Conservation (phyloP, 2,329 filamentous ascomycete species). For the Cercospora beticola region DNA sequence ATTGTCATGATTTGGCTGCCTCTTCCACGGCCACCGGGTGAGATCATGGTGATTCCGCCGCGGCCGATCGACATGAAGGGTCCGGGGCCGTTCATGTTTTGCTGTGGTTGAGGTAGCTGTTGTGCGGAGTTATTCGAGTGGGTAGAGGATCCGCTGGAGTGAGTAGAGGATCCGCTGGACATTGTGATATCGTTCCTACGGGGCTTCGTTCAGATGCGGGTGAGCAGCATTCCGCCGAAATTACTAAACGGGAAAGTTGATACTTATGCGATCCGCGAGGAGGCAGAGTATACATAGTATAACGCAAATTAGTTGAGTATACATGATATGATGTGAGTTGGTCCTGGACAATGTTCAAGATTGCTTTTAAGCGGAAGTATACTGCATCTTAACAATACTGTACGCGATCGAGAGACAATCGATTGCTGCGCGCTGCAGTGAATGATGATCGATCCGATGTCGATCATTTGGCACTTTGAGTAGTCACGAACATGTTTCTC, state of each 20-base stretch:
- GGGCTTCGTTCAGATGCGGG: no score
- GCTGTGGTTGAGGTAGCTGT: neutral
- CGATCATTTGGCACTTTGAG: neutral
- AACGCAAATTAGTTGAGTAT: neutral
- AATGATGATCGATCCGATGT: neutral
- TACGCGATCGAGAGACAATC: neutral
- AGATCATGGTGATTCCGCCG: neutral
- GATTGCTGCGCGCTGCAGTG: neutral
- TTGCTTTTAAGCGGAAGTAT: no score
- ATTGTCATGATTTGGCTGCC: neutral
- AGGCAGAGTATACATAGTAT: neutral
- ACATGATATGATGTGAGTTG: neutral
- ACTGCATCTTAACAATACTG: neutral
- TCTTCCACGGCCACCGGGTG: neutral
- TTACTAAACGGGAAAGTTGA: neutral
- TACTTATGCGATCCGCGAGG: neutral
- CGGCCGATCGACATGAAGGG: neutral
- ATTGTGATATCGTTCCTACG: neutral
- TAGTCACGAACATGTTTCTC: neutral
- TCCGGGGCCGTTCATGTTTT: neutral
- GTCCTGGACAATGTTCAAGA: neutral
- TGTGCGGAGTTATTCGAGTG: neutral
- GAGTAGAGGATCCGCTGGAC: neutral
- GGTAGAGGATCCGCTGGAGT: neutral
- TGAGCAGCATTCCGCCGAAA: neutral